Percentiles rank a stretch among this genome's conserved stretches.
phyloP scores from a whole-genome alignment of 768 basidiomycete genomes.

The Leccinum longicurvipes region DNA sequence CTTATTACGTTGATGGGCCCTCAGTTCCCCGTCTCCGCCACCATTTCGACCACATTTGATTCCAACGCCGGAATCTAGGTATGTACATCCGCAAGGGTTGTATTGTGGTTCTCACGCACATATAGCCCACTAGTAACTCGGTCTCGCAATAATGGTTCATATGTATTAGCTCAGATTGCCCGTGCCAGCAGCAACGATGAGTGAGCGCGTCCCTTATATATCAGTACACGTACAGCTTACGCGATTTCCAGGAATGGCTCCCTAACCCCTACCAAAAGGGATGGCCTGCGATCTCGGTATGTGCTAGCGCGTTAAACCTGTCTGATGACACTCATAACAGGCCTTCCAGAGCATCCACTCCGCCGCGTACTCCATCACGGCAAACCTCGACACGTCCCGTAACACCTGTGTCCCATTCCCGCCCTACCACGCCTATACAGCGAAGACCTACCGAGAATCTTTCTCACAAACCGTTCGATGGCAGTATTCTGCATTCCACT shows the following conservation, averaged over 20 bases:
- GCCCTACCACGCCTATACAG: slow-evolving; percentile 12
- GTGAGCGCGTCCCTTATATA: slow-evolving; percentile 9
- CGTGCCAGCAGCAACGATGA: slow-evolving; percentile 3
- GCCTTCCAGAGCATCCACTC: slow-evolving; percentile 14
- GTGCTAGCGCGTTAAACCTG: neutral
- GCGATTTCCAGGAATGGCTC: neutral
- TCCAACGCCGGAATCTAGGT: slow-evolving; percentile 35
- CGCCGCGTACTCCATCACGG: slow-evolving; percentile 14
- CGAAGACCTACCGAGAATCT: neutral
- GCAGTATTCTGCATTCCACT: neutral
- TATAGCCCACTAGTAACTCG: slow-evolving; percentile 23
- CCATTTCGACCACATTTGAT: slow-evolving; percentile 21
- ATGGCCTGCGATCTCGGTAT: slow-evolving; percentile 13
- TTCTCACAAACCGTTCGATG: neutral
- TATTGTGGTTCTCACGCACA: slow-evolving; percentile 6
- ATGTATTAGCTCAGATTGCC: neutral
- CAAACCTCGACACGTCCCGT: slow-evolving; percentile 14
- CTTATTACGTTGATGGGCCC: neutral
- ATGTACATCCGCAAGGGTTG: neutral
- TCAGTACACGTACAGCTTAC: slow-evolving; percentile 2
- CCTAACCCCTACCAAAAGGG: neutral
- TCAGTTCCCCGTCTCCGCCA: slow-evolving; percentile 19
- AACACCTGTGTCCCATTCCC: slow-evolving; percentile 11
- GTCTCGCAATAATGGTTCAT: slow-evolving; percentile 20
- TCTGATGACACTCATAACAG: neutral